These are phyloP conservation scores for Collybia sp. DNA, from an alignment of 768 basidiomycete species.

Conservation along the genomic window DNA sequence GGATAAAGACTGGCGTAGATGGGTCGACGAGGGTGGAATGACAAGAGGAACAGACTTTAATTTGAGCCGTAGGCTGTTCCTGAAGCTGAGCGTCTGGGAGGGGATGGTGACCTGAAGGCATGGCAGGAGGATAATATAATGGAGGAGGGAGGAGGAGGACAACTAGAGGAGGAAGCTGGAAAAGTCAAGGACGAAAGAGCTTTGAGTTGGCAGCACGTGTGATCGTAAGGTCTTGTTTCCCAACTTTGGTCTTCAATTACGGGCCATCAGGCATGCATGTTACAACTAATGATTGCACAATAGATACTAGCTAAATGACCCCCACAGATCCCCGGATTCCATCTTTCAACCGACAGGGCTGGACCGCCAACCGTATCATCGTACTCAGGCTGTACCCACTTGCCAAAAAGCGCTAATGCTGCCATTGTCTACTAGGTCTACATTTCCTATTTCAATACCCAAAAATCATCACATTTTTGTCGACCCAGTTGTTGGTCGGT, in stretches of 20 bases:
- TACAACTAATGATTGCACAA: too few species aligned
- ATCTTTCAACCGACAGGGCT: too few species aligned
- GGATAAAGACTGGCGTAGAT: conserved; percentile 16
- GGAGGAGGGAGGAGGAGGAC: conserved; percentile 11
- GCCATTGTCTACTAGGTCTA: too few species aligned
- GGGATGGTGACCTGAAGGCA: conserved; percentile 50
- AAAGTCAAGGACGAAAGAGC: conserved; percentile 8
- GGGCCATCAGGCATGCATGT: too few species aligned
- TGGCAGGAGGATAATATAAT: conserved; percentile 18
- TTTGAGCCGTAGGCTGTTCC: conserved; percentile 26
- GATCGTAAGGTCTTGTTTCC: conserved; percentile 7
- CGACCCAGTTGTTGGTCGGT: conserved; percentile 17
- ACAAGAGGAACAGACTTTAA: conserved; percentile 42
- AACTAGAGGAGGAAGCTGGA: conserved; percentile 6
- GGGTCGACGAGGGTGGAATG: conserved; percentile 35
- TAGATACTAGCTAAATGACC: too few species aligned
- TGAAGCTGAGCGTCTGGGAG: conserved; percentile 17
- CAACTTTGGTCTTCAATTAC: background rate
- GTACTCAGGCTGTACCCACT: too few species aligned
- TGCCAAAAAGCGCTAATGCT: too few species aligned
- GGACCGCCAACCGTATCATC: too few species aligned
- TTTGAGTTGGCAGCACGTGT: background rate
- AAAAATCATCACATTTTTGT: conserved; percentile 6
- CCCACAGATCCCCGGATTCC: too few species aligned
- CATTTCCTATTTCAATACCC: too few species aligned